A percentile compares a stretch with the other conserved stretches of the same genome.
phyloP scores from a whole-genome alignment of 2,329 filamentous ascomycete genomes.

The Phialocephala subalpina region DNA sequence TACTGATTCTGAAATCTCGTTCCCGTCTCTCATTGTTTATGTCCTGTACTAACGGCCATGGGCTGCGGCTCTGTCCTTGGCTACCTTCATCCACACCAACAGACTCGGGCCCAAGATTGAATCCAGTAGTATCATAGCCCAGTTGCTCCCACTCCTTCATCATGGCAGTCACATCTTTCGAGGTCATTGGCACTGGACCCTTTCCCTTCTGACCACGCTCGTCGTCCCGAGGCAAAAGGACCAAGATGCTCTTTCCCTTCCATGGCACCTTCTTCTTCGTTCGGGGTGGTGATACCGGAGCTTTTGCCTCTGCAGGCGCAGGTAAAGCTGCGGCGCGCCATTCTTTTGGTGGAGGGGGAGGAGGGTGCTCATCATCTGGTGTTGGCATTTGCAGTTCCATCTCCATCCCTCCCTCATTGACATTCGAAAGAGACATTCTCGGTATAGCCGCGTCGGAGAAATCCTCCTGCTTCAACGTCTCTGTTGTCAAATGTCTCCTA shows the following conservation, averaged over 20 bases:
- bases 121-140: slow-evolving; percentile 74
- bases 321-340: slow-evolving; percentile 36
- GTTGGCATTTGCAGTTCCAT: slow-evolving; percentile 29
- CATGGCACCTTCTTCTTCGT: slow-evolving; percentile 77
- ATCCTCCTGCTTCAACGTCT: slow-evolving; percentile 44
- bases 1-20: slow-evolving; percentile 65
- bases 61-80: slow-evolving; percentile 66
- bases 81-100: slow-evolving; percentile 31
- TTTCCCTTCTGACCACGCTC: slow-evolving; percentile 66
- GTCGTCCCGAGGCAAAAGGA: slow-evolving; percentile 73
- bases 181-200: slow-evolving; percentile 60
- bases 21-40: slow-evolving; percentile 62
- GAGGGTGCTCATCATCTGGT: slow-evolving; percentile 49
- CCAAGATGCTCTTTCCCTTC: slow-evolving; percentile 78
- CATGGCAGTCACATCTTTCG: slow-evolving; percentile 66
- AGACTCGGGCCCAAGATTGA: slow-evolving; percentile 63
- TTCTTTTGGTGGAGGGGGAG: slow-evolving; percentile 43
- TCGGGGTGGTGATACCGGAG: slow-evolving; percentile 58
- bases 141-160: slow-evolving; percentile 71
- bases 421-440: slow-evolving; percentile 37
- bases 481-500: slow-evolving; percentile 44
- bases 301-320: slow-evolving; percentile 21
- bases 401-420: slow-evolving; percentile 30
- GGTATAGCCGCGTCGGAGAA: slow-evolving; percentile 33
- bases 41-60: slow-evolving; percentile 72